Evolutionary conservation across 768 basidiomycete genomes (phyloP).

Genomic region (Psilocybe cyanescens): DNA sequence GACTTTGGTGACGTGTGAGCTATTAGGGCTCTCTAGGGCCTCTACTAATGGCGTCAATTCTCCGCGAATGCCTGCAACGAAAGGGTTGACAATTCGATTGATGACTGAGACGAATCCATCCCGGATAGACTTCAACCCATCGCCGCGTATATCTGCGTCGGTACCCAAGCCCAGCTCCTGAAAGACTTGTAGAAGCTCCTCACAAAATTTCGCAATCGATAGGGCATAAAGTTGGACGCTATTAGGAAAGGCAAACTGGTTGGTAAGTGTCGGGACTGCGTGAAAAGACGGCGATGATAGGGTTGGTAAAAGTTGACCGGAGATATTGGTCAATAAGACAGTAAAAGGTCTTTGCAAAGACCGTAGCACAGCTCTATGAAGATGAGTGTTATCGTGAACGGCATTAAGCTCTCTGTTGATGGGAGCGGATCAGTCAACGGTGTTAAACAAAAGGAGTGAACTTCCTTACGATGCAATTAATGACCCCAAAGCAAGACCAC

Average conservation of each 20-base stretch:
- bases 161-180: constrained; percentile 67
- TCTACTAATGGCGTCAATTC: constrained; percentile 67
- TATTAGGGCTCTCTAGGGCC: constrained; percentile 55
- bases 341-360: constrained; percentile 78
- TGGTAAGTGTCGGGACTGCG: constrained; percentile 49
- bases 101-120: constrained; percentile 73
- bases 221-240: constrained; percentile 74
- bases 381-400: constrained; percentile 62
- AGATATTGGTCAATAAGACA: constrained; percentile 72
- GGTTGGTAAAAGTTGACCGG: constrained; percentile 66
- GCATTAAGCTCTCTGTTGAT: constrained; percentile 67
- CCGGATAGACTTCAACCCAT: constrained; percentile 71
- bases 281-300: constrained; percentile 68
- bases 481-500: constrained; percentile 67
- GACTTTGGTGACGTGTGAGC: constrained; percentile 30
- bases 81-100: constrained; percentile 65
- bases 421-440: constrained; percentile 5
- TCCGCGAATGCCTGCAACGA: constrained; percentile 62
- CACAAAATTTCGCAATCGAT: constrained; percentile 68
- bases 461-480: constrained; percentile 71
- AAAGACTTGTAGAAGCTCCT: constrained; percentile 73
- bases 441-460: constrained; percentile 7
- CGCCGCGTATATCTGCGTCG: constrained; percentile 63
- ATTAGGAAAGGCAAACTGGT: constrained; percentile 57
- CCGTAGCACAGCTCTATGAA: constrained; percentile 72